These are phyloP conservation scores for Annona cherimola DNA, from an alignment of 164 flowering plant species.

Conservation along the genomic window DNA sequence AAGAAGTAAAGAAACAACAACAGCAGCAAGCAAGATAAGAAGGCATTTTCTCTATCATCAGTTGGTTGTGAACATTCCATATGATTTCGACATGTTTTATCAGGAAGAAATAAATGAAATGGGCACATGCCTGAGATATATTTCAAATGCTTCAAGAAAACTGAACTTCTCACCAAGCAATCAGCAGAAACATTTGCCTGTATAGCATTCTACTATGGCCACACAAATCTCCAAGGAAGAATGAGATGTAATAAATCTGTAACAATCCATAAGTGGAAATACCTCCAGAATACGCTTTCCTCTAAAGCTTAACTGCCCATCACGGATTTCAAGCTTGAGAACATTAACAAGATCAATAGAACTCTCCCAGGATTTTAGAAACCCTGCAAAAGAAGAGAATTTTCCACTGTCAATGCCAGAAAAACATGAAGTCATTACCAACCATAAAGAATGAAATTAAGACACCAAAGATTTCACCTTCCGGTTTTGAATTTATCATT, in stretches of 20 bases:
- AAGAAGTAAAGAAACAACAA: too few species aligned
- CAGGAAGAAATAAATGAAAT: background rate
- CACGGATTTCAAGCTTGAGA: constrained; percentile 88
- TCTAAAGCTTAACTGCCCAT: constrained; percentile 88
- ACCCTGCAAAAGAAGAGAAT: constrained; percentile 30
- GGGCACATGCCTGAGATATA: background rate
- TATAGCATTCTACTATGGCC: background rate
- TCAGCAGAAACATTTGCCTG: background rate
- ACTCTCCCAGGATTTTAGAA: constrained; percentile 68
- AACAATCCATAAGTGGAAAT: constrained; percentile 8
- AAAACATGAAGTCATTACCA: background rate
- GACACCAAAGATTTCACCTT: constrained; percentile 34
- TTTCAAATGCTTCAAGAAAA: background rate
- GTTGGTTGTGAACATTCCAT: too few species aligned
- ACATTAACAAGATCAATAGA: constrained; percentile 81
- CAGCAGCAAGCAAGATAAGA: too few species aligned
- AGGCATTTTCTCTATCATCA: too few species aligned
- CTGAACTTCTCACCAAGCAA: background rate
- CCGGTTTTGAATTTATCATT: constrained; percentile 54
- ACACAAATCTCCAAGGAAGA: background rate
- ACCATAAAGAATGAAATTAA: background rate
- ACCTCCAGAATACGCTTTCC: constrained; percentile 92
- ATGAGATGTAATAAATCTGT: background rate
- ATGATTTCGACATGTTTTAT: background rate
- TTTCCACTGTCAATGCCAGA: background rate